phyloP scores from a whole-genome alignment of 78 protist genomes.

The Mantamonas sphyraenae region DNA sequence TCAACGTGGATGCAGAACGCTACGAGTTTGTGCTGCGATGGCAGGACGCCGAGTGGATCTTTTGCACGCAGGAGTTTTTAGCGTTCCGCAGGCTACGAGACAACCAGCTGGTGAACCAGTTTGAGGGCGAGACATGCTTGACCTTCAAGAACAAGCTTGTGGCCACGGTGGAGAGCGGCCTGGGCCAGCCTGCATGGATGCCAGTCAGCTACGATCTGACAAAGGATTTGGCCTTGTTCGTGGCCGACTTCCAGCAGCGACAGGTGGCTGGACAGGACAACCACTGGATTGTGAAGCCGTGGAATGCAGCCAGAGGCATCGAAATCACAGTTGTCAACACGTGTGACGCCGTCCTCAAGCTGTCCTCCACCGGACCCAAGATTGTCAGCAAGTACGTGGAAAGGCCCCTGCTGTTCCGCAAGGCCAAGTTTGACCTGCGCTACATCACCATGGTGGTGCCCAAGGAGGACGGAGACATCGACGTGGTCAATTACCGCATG shows the following conservation, averaged over 20 bases:
- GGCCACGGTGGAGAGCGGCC: neutral
- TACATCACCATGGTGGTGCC: neutral
- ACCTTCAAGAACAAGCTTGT: neutral
- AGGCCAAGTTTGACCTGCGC: conserved; percentile 17
- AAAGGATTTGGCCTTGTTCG: neutral
- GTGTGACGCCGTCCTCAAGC: neutral
- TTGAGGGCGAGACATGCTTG: neutral
- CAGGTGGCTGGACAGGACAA: neutral
- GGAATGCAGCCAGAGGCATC: conserved; percentile 8
- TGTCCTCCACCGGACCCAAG: neutral
- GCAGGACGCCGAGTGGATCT: too few species aligned
- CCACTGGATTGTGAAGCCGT: conserved; percentile 26
- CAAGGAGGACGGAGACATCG: neutral
- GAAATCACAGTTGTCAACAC: neutral
- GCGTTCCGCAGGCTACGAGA: too few species aligned
- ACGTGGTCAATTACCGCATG: neutral
- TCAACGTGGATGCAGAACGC: too few species aligned
- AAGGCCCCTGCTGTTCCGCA: neutral
- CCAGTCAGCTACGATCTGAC: neutral
- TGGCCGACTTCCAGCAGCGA: neutral
- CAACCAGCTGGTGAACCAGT: neutral
- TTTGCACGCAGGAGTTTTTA: too few species aligned
- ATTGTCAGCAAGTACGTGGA: neutral
- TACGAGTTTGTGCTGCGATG: too few species aligned
- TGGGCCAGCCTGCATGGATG: neutral